A percentile compares a stretch with the other conserved stretches of the same genome.
phyloP scores from a whole-genome alignment of 2,329 filamentous ascomycete species.

The Eutypa lata region DNA sequence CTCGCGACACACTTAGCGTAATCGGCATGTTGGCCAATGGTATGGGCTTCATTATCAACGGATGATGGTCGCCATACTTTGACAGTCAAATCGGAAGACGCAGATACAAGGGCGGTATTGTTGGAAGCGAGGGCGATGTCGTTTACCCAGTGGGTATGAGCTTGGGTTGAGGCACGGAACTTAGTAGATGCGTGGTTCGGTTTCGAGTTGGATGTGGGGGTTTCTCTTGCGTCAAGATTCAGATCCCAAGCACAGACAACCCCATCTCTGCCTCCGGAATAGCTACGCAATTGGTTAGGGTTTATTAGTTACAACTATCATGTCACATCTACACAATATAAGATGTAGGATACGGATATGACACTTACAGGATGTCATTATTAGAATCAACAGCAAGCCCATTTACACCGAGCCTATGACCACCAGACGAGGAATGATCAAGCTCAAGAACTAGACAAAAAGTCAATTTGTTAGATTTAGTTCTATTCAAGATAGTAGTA shows the following conservation, averaged over 20 bases:
- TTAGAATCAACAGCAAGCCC: slow-evolving; percentile 82
- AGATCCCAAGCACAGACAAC: slow-evolving; percentile 96
- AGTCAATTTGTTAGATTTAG: slow-evolving; percentile 8
- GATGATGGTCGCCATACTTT: slow-evolving; percentile 84
- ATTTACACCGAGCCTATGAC: slow-evolving; percentile 92
- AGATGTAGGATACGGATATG: slow-evolving; percentile 1
- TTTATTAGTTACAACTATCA: slow-evolving; percentile 1
- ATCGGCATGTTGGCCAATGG: slow-evolving; percentile 90
- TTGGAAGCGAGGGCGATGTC: slow-evolving; percentile 79
- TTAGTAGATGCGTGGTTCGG: slow-evolving; percentile 45
- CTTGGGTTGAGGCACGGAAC: slow-evolving; percentile 62
- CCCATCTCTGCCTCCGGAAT: slow-evolving; percentile 93
- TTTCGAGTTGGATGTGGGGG: slow-evolving; percentile 31
- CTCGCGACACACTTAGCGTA: slow-evolving; percentile 94
- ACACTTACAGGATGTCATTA: slow-evolving; percentile 78
- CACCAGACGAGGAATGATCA: slow-evolving; percentile 61
- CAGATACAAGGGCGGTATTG: slow-evolving; percentile 78
- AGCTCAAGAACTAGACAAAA: slow-evolving; percentile 52
- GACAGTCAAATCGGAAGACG: slow-evolving; percentile 90
- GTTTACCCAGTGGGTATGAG: slow-evolving; percentile 96
- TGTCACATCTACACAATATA: not conserved
- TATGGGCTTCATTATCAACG: slow-evolving; percentile 64
- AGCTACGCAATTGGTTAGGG: slow-evolving; percentile 53
- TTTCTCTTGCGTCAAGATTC: slow-evolving; percentile 59
- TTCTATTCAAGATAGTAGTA: slow-evolving; percentile 10